A percentile compares a stretch with the other conserved stretches of the same genome.
Evolutionary conservation across 345 rosid genomes (phyloP).

Genomic region (Eucalyptus cladocalyx): DNA sequence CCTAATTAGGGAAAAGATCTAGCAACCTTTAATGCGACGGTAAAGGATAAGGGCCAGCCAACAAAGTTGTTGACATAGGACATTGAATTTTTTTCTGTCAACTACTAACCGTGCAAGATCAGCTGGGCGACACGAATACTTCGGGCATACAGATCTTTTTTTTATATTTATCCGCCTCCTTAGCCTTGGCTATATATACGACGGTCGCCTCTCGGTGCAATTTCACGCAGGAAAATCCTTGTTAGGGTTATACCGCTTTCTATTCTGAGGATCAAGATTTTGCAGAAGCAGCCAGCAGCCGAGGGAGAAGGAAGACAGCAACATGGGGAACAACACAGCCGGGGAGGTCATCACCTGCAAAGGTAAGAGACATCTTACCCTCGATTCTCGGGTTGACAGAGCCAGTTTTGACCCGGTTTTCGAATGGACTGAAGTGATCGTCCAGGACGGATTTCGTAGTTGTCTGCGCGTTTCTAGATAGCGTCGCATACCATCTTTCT

Average conservation of each 20-base stretch:
- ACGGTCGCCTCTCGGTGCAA: neutral
- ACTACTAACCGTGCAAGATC: neutral
- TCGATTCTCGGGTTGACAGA: neutral
- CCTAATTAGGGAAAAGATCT: neutral
- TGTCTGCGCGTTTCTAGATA: neutral
- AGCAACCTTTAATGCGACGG: neutral
- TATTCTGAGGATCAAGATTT: neutral
- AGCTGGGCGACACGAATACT: neutral
- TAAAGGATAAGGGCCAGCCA: neutral
- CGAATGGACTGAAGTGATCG: neutral
- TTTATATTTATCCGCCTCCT: too few relatives aligned
- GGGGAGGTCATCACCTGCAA: slow-evolving; percentile 25
- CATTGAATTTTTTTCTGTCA: neutral
- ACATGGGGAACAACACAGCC: neutral
- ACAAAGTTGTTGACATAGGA: neutral
- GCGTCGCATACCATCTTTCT: neutral
- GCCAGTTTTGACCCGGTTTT: neutral
- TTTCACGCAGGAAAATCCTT: neutral
- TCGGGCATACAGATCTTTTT: neutral
- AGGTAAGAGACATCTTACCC: neutral
- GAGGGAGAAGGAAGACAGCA: neutral
- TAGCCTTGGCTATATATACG: neutral
- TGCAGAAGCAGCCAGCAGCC: neutral
- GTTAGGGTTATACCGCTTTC: neutral
- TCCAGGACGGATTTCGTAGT: neutral